Conservation (phyloP, 73 alveolate genomes). For the Tetrahymena malaccensis region DNA sequence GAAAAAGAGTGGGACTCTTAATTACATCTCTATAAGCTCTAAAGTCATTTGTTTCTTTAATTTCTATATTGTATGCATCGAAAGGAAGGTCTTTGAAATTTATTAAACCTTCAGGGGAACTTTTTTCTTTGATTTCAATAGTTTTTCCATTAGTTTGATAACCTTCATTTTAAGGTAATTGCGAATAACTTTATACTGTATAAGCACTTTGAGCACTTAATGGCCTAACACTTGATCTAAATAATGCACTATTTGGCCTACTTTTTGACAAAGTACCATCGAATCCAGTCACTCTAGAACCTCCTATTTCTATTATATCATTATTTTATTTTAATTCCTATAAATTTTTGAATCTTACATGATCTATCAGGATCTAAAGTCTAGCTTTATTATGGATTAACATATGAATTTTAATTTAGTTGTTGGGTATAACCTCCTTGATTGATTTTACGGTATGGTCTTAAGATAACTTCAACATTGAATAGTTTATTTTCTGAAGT, state of each 20-base stretch:
- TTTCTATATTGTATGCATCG: slow-evolving; percentile 41
- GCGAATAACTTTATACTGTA: slow-evolving; percentile 2
- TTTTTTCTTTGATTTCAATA: slow-evolving; percentile 3
- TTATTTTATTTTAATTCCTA: background rate
- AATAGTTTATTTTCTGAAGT: background rate
- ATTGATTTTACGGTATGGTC: background rate
- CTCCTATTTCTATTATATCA: background rate
- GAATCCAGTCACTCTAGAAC: background rate
- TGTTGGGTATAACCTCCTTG: background rate
- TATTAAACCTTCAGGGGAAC: slow-evolving; percentile 35
- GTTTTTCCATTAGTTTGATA: slow-evolving; percentile 13
- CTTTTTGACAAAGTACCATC: background rate
- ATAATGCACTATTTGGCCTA: slow-evolving; percentile 23
- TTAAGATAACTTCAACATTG: background rate
- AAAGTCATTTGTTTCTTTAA: slow-evolving; percentile 45
- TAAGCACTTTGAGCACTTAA: slow-evolving; percentile 8
- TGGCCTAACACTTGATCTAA: slow-evolving; percentile 9
- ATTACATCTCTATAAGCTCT: background rate
- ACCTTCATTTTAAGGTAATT: slow-evolving; percentile 1
- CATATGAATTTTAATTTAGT: background rate
- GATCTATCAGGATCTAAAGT: background rate
- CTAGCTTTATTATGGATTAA: background rate
- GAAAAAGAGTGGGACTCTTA: background rate
- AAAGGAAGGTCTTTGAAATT: slow-evolving; percentile 30
- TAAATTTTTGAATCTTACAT: background rate